A percentile compares a stretch with the other conserved stretches of the same genome.
These are phyloP conservation scores for Croton laevigatus DNA, from an alignment of 441 rosid genomes.

Conservation along the genomic window DNA sequence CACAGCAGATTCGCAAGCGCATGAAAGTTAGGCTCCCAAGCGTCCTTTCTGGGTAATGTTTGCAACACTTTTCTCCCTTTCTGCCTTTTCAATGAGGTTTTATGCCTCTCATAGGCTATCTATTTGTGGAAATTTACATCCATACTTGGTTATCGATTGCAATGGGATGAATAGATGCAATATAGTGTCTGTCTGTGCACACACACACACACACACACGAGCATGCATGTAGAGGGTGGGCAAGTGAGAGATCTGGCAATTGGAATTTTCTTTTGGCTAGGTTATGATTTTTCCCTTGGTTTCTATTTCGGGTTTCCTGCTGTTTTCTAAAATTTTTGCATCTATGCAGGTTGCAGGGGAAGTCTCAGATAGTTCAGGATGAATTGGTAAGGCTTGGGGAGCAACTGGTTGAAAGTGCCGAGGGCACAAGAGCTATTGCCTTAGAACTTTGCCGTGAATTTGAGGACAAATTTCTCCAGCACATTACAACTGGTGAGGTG, in stretches of 20 bases:
- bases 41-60: conserved; percentile 76
- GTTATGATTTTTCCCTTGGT: neutral
- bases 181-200: neutral
- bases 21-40: conserved; percentile 88
- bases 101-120: neutral
- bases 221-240: neutral
- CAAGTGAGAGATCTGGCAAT: neutral
- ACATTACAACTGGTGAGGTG: conserved; percentile 83
- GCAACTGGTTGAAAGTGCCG: conserved; percentile 66
- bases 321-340: conserved; percentile 2
- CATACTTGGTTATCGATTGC: neutral
- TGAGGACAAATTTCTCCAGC: conserved; percentile 89
- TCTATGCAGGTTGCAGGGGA: conserved; percentile 70
- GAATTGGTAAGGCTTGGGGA: conserved; percentile 84
- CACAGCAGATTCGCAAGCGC: conserved; percentile 77
- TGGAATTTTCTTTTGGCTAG: neutral
- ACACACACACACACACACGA: too few species aligned
- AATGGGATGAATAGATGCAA: neutral
- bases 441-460: conserved; percentile 97
- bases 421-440: conserved; percentile 90
- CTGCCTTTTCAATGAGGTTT: too few species aligned
- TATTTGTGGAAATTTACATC: neutral
- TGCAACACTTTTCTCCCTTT: neutral
- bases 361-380: conserved; percentile 76
- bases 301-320: neutral